phyloP scores from a whole-genome alignment of 73 alveolate genomes.

The Effrenium voratum region DNA sequence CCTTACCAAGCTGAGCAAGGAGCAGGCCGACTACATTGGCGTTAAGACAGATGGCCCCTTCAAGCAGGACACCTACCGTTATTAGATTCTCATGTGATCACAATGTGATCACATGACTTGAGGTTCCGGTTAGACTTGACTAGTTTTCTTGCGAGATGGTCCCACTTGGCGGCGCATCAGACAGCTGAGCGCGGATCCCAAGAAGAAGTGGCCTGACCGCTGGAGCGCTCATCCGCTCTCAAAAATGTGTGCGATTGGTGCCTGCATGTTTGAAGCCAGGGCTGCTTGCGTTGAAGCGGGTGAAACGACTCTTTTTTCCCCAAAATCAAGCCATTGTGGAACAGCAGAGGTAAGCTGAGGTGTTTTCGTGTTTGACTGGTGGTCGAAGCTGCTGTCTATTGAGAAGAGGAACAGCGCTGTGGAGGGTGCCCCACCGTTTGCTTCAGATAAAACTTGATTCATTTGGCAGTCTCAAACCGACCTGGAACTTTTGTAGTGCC shows the following conservation, averaged over 20 bases:
- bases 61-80: conserved; percentile 97
- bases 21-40: conserved; percentile 98
- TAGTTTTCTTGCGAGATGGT: too few relatives aligned
- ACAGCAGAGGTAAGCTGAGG: not conserved
- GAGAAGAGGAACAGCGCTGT: not conserved
- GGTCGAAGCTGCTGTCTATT: not conserved
- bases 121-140: too few relatives aligned
- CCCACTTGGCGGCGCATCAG: too few relatives aligned
- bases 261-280: not conserved
- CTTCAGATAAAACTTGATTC: not conserved
- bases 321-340: too few relatives aligned
- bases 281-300: too few relatives aligned
- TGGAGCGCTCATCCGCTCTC: not conserved
- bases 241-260: not conserved
- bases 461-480: too few relatives aligned
- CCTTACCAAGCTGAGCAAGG: conserved; percentile 96
- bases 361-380: not conserved
- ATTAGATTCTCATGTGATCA: too few relatives aligned
- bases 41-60: conserved; percentile 97
- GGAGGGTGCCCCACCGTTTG: not conserved
- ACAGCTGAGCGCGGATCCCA: too few relatives aligned
- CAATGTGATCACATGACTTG: too few relatives aligned
- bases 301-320: too few relatives aligned
- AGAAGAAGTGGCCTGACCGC: too few relatives aligned
- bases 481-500: too few relatives aligned